A percentile compares a stretch with the other conserved stretches of the same genome.
These are phyloP conservation scores for Austroboletus eburneus DNA, from an alignment of 768 basidiomycete genomes.

Conservation along the genomic window DNA sequence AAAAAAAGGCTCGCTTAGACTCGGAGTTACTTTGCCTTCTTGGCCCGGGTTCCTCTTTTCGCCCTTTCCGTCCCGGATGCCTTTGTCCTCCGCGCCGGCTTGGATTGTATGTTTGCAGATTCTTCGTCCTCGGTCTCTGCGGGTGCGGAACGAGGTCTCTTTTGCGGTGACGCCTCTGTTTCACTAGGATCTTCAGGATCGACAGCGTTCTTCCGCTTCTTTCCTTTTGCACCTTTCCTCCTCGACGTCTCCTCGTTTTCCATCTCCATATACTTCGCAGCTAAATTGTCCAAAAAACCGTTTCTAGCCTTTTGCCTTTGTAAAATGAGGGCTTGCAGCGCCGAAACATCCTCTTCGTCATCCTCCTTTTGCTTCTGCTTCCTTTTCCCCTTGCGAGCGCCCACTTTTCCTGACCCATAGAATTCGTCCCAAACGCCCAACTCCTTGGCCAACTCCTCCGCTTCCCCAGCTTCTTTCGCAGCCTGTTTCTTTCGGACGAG, in stretches of 20 bases:
- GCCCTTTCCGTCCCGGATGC: conserved; percentile 19
- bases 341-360: conserved; percentile 60
- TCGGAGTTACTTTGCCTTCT: conserved; percentile 32
- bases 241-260: conserved; percentile 27
- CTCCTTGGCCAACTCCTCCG: conserved; percentile 79
- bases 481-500: conserved; percentile 69
- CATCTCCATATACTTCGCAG: conserved; percentile 65
- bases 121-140: conserved; percentile 67
- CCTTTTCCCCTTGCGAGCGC: conserved; percentile 51
- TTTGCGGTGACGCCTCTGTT: conserved; percentile 43
- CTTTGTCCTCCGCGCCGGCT: conserved; percentile 46
- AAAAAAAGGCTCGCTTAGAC: too few relatives aligned
- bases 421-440: conserved; percentile 95
- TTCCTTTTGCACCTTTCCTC: conserved; percentile 44
- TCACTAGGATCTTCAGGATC: conserved; percentile 34
- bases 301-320: conserved; percentile 69
- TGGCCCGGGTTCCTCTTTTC: conserved; percentile 30
- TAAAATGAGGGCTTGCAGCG: conserved; percentile 76
- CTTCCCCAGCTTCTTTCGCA: conserved; percentile 78
- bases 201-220: conserved; percentile 46
- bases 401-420: conserved; percentile 71
- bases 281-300: conserved; percentile 70
- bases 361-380: conserved; percentile 42
- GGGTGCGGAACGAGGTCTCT: conserved; percentile 41
- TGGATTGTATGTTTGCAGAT: conserved; percentile 57